phyloP scores from a whole-genome alignment of 2,329 filamentous ascomycete species.

The Diplodia mutila region DNA sequence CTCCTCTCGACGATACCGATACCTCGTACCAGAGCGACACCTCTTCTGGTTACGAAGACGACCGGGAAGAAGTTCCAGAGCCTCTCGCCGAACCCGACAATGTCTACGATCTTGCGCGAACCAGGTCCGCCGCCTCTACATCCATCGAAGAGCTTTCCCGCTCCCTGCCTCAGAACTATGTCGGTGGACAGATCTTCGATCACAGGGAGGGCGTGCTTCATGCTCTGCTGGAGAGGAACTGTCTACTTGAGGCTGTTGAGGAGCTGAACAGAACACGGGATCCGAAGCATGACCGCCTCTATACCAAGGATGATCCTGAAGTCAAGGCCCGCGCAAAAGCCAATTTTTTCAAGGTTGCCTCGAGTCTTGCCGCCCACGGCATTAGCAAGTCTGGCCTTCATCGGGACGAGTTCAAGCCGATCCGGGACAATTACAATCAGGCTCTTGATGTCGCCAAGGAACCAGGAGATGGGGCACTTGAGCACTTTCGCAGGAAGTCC shows the following conservation, averaged over 20 bases:
- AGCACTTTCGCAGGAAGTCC: not conserved
- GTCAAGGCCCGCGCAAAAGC: slow-evolving; percentile 42
- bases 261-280: slow-evolving; percentile 38
- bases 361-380: not conserved
- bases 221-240: slow-evolving; percentile 51
- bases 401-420: slow-evolving; percentile 4
- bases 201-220: slow-evolving; percentile 47
- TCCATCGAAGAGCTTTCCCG: slow-evolving; percentile 23
- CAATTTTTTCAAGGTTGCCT: slow-evolving; percentile 45
- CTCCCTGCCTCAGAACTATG: slow-evolving; percentile 4
- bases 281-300: not conserved
- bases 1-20: slow-evolving; percentile 15
- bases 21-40: slow-evolving; percentile 10
- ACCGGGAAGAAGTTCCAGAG: not conserved
- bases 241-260: slow-evolving; percentile 44
- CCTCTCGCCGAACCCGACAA: not conserved
- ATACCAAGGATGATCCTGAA: slow-evolving; percentile 38
- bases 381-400: slow-evolving; percentile 4
- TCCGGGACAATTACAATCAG: slow-evolving; percentile 20
- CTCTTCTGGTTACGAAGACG: not conserved
- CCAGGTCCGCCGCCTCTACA: slow-evolving; percentile 10
- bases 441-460: slow-evolving; percentile 9
- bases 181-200: not conserved
- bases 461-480: not conserved
- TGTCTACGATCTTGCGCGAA: slow-evolving; percentile 13